Evolutionary conservation across 768 basidiomycete genomes (phyloP).

Genomic region (Pulveroboletus sp.): DNA sequence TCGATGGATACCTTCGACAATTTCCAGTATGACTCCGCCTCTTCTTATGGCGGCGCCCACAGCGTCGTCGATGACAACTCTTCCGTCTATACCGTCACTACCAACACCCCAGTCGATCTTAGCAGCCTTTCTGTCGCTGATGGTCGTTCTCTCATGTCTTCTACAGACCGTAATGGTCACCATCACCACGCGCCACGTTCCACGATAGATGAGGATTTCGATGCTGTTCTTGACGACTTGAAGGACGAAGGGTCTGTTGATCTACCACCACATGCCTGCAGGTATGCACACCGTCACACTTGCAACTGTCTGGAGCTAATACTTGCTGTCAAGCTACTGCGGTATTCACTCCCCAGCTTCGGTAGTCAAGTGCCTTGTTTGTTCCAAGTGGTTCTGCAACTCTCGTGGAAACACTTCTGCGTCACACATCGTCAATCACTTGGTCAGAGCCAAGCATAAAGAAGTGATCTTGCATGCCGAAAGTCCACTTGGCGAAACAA

Average conservation of each 20-base stretch:
- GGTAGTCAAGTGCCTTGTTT: slow-evolving; percentile 91
- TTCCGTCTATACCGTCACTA: slow-evolving; percentile 73
- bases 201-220: slow-evolving; percentile 76
- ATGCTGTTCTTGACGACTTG: slow-evolving; percentile 83
- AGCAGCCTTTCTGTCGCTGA: slow-evolving; percentile 65
- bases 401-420: slow-evolving; percentile 96
- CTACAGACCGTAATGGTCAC: slow-evolving; percentile 37
- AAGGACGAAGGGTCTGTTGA: slow-evolving; percentile 78
- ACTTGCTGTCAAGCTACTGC: slow-evolving; percentile 66
- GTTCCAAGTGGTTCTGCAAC: slow-evolving; percentile 98
- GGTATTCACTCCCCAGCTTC: slow-evolving; percentile 97
- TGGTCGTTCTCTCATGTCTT: slow-evolving; percentile 44
- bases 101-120: slow-evolving; percentile 57
- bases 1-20: slow-evolving; percentile 80
- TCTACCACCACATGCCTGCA: slow-evolving; percentile 92
- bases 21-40: slow-evolving; percentile 80
- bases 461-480: slow-evolving; percentile 97
- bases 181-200: slow-evolving; percentile 32
- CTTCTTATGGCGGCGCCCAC: slow-evolving; percentile 66
- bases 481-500: slow-evolving; percentile 92
- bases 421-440: slow-evolving; percentile 98
- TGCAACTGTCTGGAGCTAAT: slow-evolving; percentile 3
- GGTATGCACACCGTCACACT: slow-evolving; percentile 43
- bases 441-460: slow-evolving; percentile 98
- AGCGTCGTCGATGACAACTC: slow-evolving; percentile 76